Conservation (phyloP, 805 yeast genomes). For the Alloascoidea africana region DNA sequence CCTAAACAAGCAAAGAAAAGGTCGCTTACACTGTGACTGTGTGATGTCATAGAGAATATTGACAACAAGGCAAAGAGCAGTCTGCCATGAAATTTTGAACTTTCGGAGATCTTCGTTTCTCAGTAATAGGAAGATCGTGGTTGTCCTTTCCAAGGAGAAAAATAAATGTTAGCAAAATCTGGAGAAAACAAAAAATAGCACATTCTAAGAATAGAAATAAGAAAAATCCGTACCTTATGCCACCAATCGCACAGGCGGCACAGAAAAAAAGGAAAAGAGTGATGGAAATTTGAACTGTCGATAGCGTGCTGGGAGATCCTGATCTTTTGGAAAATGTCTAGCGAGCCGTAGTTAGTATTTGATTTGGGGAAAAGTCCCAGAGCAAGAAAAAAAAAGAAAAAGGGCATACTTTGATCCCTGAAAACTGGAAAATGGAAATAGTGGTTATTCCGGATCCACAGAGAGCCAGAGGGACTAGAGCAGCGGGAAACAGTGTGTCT, state of each 20-base stretch:
- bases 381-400: background rate
- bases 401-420: background rate
- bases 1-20: conserved; percentile 4
- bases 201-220: too few species aligned
- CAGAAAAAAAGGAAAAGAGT: too few species aligned
- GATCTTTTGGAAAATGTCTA: background rate
- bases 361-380: too few species aligned
- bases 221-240: too few species aligned
- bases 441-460: background rate
- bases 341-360: too few species aligned
- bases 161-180: too few species aligned
- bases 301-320: too few species aligned
- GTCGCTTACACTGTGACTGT: background rate
- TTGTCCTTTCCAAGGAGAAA: background rate
- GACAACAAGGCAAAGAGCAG: background rate
- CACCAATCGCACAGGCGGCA: too few species aligned
- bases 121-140: background rate
- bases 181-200: too few species aligned
- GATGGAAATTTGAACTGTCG: too few species aligned
- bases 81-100: background rate
- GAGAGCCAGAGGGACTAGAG: conserved; percentile 9
- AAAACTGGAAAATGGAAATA: background rate
- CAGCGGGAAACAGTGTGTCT: conserved; percentile 6
- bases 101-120: background rate
- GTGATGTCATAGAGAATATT: background rate